Conservation (phyloP, 2,329 filamentous ascomycete species). For the Trichoderma citrinoviride region DNA sequence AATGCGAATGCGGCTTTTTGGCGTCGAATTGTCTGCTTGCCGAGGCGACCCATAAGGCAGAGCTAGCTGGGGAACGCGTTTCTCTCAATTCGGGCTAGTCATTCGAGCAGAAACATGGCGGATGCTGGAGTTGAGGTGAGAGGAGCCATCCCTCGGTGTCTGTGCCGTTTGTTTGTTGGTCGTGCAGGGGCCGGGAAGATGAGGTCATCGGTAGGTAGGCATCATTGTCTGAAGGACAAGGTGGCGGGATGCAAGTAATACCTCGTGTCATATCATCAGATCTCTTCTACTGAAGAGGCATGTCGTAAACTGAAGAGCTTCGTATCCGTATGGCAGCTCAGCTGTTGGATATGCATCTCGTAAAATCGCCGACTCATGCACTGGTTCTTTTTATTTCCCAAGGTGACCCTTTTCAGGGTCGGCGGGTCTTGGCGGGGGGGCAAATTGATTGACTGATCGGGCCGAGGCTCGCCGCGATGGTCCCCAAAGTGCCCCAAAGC, state of each 20-base stretch:
- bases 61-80: neutral
- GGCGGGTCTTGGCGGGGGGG: constrained; percentile 4
- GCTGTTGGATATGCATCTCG: neutral
- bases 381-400: neutral
- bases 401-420: neutral
- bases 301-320: too few species aligned
- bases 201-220: constrained; percentile 2
- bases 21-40: neutral
- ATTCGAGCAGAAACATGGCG: neutral
- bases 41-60: neutral
- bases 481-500: too few species aligned
- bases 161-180: neutral
- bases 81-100: neutral
- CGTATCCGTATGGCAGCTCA: neutral
- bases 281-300: too few species aligned
- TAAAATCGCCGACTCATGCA: neutral
- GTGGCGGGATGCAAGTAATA: too few species aligned
- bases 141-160: neutral
- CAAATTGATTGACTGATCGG: neutral
- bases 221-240: neutral
- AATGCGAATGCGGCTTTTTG: neutral
- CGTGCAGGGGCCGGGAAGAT: neutral
- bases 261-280: too few species aligned
- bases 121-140: too few species aligned
- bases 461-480: constrained; percentile 1